Evolutionary conservation across 352 stramenopile genomes (phyloP).

Genomic region (Phytophthora rubi): DNA sequence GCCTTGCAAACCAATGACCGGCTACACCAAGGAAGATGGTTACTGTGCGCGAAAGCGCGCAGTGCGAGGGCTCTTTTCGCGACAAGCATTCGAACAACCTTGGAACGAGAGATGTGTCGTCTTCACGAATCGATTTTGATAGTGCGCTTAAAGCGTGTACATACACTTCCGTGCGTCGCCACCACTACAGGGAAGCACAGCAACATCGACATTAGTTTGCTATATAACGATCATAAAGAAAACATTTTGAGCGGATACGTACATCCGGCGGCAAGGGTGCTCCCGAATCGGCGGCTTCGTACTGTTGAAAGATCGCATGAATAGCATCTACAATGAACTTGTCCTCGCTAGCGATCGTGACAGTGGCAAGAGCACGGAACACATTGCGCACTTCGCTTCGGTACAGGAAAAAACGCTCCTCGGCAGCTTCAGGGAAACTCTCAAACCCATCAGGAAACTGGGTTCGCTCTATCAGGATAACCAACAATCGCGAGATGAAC

Average conservation of each 20-base stretch:
- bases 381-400: slow-evolving; percentile 78
- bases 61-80: slow-evolving; percentile 65
- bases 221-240: slow-evolving; percentile 5
- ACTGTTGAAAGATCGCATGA: slow-evolving; percentile 75
- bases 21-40: slow-evolving; percentile 79
- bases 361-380: slow-evolving; percentile 79
- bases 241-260: slow-evolving; percentile 20
- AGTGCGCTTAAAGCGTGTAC: slow-evolving; percentile 81
- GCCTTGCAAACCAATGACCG: slow-evolving; percentile 76
- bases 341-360: slow-evolving; percentile 71
- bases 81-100: slow-evolving; percentile 80
- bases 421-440: slow-evolving; percentile 46
- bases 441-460: slow-evolving; percentile 70
- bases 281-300: slow-evolving; percentile 58
- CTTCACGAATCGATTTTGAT: slow-evolving; percentile 82
- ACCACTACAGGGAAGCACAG: slow-evolving; percentile 53
- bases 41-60: slow-evolving; percentile 60
- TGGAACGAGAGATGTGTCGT: slow-evolving; percentile 77
- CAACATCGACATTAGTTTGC: slow-evolving; percentile 17
- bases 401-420: slow-evolving; percentile 71
- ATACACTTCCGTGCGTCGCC: slow-evolving; percentile 81
- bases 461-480: slow-evolving; percentile 74
- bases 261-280: slow-evolving; percentile 44
- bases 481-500: slow-evolving; percentile 75
- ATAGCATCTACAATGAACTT: slow-evolving; percentile 82